Conservation (phyloP, 1,139 yeast genomes). For the Saccharomyces hybrid region DNA sequence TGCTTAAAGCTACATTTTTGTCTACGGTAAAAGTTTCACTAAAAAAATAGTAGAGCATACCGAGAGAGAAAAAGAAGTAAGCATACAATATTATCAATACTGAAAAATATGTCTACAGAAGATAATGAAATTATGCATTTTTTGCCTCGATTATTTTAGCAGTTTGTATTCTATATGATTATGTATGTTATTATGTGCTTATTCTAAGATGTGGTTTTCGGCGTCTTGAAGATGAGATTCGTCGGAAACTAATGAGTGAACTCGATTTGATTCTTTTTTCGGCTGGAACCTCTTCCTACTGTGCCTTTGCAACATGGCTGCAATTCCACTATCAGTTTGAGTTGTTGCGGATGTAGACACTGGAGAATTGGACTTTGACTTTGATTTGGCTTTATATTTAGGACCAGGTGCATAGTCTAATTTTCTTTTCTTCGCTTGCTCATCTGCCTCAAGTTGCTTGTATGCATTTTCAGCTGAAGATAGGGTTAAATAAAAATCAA, state of each 20-base stretch:
- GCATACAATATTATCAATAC: neutral
- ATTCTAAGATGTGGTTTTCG: neutral
- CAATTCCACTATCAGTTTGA: neutral
- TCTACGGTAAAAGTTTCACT: neutral
- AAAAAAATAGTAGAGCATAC: neutral
- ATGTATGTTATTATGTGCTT: neutral
- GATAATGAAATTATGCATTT: neutral
- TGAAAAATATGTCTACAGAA: neutral
- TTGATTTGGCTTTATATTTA: neutral
- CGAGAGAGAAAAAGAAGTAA: neutral
- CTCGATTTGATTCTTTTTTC: neutral
- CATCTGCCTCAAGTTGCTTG: neutral
- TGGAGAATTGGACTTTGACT: neutral
- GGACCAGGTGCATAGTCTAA: conserved; percentile 5
- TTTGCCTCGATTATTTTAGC: neutral
- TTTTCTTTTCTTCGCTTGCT: neutral
- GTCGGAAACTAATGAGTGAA: neutral
- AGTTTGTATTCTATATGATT: neutral
- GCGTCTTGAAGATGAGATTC: neutral
- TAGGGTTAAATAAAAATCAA: conserved; percentile 46
- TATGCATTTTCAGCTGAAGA: conserved; percentile 33
- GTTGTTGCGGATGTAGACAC: neutral
- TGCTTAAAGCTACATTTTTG: neutral
- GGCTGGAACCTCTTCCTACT: neutral
- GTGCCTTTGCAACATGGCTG: neutral